These are phyloP conservation scores for Thermothielavioides terrestris DNA, from an alignment of 495 filamentous ascomycete species.

Conservation along the genomic window DNA sequence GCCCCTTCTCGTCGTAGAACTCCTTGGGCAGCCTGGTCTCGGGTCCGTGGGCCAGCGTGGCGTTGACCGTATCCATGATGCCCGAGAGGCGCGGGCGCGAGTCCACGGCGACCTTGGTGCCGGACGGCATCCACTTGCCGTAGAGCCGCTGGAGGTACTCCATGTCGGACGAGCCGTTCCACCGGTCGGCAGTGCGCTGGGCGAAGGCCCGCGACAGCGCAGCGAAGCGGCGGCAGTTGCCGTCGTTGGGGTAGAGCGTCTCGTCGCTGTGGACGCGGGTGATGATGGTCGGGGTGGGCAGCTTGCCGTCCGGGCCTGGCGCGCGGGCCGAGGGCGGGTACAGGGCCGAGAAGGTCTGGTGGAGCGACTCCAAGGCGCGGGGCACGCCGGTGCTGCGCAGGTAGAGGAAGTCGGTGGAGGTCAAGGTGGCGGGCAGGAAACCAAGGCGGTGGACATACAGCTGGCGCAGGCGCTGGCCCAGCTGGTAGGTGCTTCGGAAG, in stretches of 20 bases:
- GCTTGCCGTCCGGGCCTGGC: slow-evolving; percentile 32
- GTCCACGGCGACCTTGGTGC: slow-evolving; percentile 66
- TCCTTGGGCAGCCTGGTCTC: slow-evolving; percentile 67
- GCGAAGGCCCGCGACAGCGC: slow-evolving; percentile 76
- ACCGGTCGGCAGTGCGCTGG: slow-evolving; percentile 65
- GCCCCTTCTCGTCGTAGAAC: slow-evolving; percentile 75
- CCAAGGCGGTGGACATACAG: slow-evolving; percentile 84
- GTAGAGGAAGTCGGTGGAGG: slow-evolving; percentile 60
- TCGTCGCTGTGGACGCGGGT: slow-evolving; percentile 67
- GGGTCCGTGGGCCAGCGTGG: slow-evolving; percentile 76
- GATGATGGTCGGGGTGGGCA: slow-evolving; percentile 67
- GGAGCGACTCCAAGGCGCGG: slow-evolving; percentile 77
- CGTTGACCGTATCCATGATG: slow-evolving; percentile 90
- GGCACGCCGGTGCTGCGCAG: slow-evolving; percentile 78
- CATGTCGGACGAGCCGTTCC: slow-evolving; percentile 81
- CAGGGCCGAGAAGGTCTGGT: slow-evolving; percentile 82
- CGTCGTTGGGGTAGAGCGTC: slow-evolving; percentile 86
- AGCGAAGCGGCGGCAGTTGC: slow-evolving; percentile 72
- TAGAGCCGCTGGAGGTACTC: slow-evolving; percentile 66
- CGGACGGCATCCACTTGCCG: slow-evolving; percentile 77
- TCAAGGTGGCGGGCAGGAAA: slow-evolving; percentile 67
- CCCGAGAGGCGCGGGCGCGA: slow-evolving; percentile 75
- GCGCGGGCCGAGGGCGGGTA: slow-evolving; percentile 65
- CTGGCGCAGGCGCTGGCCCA: slow-evolving; percentile 68
- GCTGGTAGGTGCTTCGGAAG: slow-evolving; percentile 69